Percentiles rank a stretch among this genome's conserved stretches.
These are phyloP conservation scores for Coniochaeta ligniaria DNA, from an alignment of 2,329 filamentous ascomycete species.

Conservation along the genomic window DNA sequence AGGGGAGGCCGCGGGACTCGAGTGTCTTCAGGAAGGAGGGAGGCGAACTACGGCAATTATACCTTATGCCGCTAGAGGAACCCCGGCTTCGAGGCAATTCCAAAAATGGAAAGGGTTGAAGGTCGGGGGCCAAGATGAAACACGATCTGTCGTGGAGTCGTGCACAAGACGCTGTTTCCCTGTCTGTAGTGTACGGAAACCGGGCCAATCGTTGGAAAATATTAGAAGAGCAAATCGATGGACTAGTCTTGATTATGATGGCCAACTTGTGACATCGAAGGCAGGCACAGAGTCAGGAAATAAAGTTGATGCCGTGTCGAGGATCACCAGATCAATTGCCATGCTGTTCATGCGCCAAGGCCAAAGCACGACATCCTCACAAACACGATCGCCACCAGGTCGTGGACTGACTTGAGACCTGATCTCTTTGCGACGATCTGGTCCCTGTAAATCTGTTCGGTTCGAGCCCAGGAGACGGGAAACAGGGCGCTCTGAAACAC, in stretches of 20 bases:
- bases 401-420: not conserved
- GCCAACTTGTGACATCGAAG: no score
- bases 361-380: not conserved
- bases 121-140: not conserved
- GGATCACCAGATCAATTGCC: conserved; percentile 2
- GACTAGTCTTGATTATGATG: no score
- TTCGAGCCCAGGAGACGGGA: not conserved
- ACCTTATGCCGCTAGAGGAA: not conserved
- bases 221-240: no score
- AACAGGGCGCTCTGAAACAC: not conserved
- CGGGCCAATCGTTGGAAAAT: no score
- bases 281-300: not conserved
- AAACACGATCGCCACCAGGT: not conserved
- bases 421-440: not conserved
- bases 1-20: not conserved
- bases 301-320: not conserved
- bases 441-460: not conserved
- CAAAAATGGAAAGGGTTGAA: not conserved
- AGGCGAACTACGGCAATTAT: not conserved
- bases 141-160: conserved; percentile 1
- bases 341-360: not conserved
- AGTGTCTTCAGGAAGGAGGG: not conserved
- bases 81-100: not conserved
- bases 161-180: not conserved
- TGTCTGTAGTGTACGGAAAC: no score